Evolutionary conservation across 2,329 filamentous ascomycete species (phyloP), one percentile per base, ranked within the genome.

Genomic region (Acrocalymma vagum): DNA sequence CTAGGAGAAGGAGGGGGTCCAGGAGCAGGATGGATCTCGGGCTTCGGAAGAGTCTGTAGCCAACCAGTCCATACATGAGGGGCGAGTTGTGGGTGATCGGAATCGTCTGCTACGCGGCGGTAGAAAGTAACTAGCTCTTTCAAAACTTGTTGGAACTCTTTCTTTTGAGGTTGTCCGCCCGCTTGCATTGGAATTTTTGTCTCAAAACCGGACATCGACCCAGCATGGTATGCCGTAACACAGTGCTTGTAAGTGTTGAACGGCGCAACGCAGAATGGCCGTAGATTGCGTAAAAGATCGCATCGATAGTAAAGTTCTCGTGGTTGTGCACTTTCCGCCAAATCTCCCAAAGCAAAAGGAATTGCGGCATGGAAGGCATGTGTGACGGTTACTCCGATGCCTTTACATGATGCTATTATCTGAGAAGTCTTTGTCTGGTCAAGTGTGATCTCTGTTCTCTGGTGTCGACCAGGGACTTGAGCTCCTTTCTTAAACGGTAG

Each of bases 181-280:
- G 14, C 21, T 13, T 10, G 13, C 6, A 34, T 35, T 5, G 45
- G 31, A 10, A 45, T 38, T n/a, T 15, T 33, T 5, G 53, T 11
- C 22, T 42, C 42, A 6, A 55, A 11, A 11, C 29, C 31, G 10
- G 53, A 31, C n/a, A 24, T 39, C 9, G 49, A 48, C 9, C 45
- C 38, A n/a, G 49, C 44, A 20, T 53, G 49, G 15, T 55, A 53
- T 8, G 51, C 43, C 3, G 46, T 25, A 9, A 32, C 52, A 9
- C 43, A 36, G 20, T 53, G 41, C 9, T 36, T 16, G 3, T 38
- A 15, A 11, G 40, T 25, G 22, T 16, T 29, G 38, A 38, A 55
- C 10, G 34, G 39, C 2, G 14, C 14, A 5, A 9, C 18, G 29
- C 49, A 55, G 9, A 26, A 31, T n/a, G 26, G 28, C 7, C 51